These are phyloP conservation scores for Nissolia schottii DNA, from an alignment of 306 rosid genomes.

Conservation along the genomic window DNA sequence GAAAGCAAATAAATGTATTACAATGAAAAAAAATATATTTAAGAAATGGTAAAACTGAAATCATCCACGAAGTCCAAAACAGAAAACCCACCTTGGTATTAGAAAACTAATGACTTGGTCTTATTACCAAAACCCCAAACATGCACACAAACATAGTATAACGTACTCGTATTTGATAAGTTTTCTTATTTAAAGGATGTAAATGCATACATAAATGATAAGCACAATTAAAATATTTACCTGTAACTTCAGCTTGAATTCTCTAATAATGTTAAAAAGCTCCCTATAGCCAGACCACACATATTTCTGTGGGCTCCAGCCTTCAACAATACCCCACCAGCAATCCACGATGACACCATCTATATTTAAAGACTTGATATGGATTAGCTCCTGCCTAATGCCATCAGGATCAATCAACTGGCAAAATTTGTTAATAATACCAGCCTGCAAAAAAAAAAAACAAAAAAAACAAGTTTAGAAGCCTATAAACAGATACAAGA, in stretches of 20 bases:
- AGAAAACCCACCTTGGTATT: background rate
- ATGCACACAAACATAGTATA: background rate
- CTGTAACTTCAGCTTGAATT: conserved; percentile 87
- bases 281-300: conserved; percentile 93
- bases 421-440: conserved; percentile 70
- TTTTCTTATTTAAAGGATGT: background rate
- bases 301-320: conserved; percentile 84
- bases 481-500: background rate
- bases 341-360: conserved; percentile 89
- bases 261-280: conserved; percentile 67
- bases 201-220: conserved; percentile 1
- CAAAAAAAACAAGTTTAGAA: conserved; percentile 29
- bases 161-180: background rate
- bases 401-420: conserved; percentile 88
- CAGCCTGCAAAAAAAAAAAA: conserved; percentile 59
- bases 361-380: conserved; percentile 62
- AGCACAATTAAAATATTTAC: conserved; percentile 34
- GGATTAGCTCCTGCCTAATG: conserved; percentile 69
- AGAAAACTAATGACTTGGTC: conserved; percentile 11
- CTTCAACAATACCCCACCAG: conserved; percentile 99
- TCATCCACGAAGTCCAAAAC: conserved; percentile 5
- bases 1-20: background rate
- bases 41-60: background rate
- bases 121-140: background rate
- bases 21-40: background rate